Evolutionary conservation across 176 grass and related monocot genomes (phyloP).

Genomic region (Triticum aestivum): DNA sequence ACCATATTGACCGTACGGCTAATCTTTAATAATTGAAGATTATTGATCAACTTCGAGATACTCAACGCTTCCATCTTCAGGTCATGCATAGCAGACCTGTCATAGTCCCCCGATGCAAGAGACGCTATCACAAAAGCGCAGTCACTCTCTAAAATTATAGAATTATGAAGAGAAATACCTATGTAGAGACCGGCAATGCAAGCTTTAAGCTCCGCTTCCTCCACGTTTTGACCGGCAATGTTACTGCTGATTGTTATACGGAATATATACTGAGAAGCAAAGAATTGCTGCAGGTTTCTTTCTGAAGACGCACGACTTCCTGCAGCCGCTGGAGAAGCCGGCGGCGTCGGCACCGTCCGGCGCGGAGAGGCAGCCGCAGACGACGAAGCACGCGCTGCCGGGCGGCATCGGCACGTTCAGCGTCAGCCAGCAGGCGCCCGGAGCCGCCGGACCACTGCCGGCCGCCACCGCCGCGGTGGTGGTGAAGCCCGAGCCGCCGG

Average conservation of each 20-base stretch:
- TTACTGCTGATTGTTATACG: neutral
- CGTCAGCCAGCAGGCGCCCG: slow-evolving; percentile 57
- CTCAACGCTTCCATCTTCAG: too few relatives aligned
- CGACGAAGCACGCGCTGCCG: slow-evolving; percentile 35
- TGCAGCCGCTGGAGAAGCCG: slow-evolving; percentile 57
- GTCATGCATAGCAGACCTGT: too few relatives aligned
- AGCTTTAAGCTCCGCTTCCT: too few relatives aligned
- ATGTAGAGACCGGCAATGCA: too few relatives aligned
- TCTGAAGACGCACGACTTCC: slow-evolving; percentile 79
- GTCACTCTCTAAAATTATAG: too few relatives aligned
- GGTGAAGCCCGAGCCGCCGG: slow-evolving; percentile 44
- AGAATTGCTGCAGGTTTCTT: slow-evolving; percentile 40
- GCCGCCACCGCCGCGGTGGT: neutral
- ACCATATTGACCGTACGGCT: too few relatives aligned
- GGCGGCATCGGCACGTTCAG: slow-evolving; percentile 67
- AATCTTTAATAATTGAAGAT: too few relatives aligned
- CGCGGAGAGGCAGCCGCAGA: neutral
- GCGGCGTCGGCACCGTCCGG: neutral
- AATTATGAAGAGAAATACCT: too few relatives aligned
- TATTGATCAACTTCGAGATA: too few relatives aligned
- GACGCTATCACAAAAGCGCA: too few relatives aligned
- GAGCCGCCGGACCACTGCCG: slow-evolving; percentile 25
- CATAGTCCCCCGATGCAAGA: too few relatives aligned
- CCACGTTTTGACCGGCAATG: neutral
- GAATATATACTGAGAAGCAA: neutral